A percentile compares a stretch with the other conserved stretches of the same genome.
These are phyloP conservation scores for Phytomonas francai DNA, from an alignment of 208 protist species.

Conservation along the genomic window DNA sequence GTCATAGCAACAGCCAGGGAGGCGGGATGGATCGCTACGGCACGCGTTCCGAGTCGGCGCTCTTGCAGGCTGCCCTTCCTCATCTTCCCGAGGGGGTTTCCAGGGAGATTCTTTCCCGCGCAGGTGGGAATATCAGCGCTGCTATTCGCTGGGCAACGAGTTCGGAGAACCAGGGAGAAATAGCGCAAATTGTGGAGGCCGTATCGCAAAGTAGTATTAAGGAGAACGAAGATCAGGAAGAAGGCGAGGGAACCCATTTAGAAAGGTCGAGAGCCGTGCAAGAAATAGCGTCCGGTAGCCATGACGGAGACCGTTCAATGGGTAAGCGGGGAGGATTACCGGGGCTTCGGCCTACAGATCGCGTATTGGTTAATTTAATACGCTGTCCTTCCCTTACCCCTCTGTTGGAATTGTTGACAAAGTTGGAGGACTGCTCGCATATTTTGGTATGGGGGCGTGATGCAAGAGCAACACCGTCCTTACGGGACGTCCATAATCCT, in stretches of 20 bases:
- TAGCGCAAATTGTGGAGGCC: constrained; percentile 7
- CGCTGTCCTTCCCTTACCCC: constrained; percentile 23
- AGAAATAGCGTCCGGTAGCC: constrained; percentile 9
- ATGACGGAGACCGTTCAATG: constrained; percentile 10
- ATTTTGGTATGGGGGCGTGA: constrained; percentile 72
- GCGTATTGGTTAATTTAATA: constrained; percentile 40
- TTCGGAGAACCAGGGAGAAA: no score
- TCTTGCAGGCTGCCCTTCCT: constrained; percentile 26
- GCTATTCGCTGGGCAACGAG: constrained; percentile 16
- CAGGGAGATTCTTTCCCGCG: constrained; percentile 15
- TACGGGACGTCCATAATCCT: constrained; percentile 6
- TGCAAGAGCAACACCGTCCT: no score
- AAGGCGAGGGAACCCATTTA: not conserved
- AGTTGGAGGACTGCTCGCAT: constrained; percentile 82
- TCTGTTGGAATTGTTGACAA: constrained; percentile 43
- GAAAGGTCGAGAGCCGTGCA: not conserved
- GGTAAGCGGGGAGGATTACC: no score
- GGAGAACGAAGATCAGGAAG: constrained; percentile 10
- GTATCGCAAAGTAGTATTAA: constrained; percentile 12
- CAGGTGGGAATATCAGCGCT: constrained; percentile 15
- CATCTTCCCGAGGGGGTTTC: constrained; percentile 23
- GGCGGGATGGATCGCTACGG: not conserved
- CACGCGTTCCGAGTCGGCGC: constrained; percentile 21
- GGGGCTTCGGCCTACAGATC: no score
- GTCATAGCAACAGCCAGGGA: no score